Evolutionary conservation across 176 grass and related monocot genomes (phyloP).

Genomic region (Aegilops speltoides): DNA sequence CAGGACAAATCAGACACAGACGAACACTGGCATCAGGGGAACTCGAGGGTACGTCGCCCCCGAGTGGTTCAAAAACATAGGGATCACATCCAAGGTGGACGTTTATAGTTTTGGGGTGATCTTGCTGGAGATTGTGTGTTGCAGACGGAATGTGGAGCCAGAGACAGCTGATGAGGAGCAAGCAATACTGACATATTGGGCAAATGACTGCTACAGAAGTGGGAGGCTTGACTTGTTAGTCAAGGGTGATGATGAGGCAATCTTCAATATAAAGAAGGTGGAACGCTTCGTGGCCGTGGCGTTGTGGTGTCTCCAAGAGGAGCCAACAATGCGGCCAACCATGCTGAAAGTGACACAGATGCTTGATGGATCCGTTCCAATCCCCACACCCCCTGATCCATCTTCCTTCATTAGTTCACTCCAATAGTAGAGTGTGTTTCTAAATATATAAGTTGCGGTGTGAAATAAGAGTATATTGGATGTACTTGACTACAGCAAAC

Average conservation of each 20-base stretch:
- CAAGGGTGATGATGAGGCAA: slow-evolving; percentile 15
- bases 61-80: slow-evolving; percentile 58
- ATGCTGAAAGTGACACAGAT: slow-evolving; percentile 43
- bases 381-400: slow-evolving; percentile 35
- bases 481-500: background rate
- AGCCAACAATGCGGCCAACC: slow-evolving; percentile 26
- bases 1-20: slow-evolving; percentile 37
- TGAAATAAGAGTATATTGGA: background rate
- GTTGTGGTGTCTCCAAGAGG: slow-evolving; percentile 42
- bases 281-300: slow-evolving; percentile 22
- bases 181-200: slow-evolving; percentile 39
- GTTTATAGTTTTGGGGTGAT: slow-evolving; percentile 55
- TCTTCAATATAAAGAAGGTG: slow-evolving; percentile 33
- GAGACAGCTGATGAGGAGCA: slow-evolving; percentile 26
- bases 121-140: slow-evolving; percentile 50
- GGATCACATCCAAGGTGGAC: slow-evolving; percentile 51
- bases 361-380: slow-evolving; percentile 43
- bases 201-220: slow-evolving; percentile 39
- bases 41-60: slow-evolving; percentile 50
- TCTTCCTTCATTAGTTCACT: background rate
- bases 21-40: slow-evolving; percentile 45
- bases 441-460: background rate
- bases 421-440: background rate
- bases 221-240: slow-evolving; percentile 34
- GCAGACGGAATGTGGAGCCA: slow-evolving; percentile 39